Conservation (phyloP, 2,329 filamentous ascomycete genomes). For the Cadophora malorum region DNA sequence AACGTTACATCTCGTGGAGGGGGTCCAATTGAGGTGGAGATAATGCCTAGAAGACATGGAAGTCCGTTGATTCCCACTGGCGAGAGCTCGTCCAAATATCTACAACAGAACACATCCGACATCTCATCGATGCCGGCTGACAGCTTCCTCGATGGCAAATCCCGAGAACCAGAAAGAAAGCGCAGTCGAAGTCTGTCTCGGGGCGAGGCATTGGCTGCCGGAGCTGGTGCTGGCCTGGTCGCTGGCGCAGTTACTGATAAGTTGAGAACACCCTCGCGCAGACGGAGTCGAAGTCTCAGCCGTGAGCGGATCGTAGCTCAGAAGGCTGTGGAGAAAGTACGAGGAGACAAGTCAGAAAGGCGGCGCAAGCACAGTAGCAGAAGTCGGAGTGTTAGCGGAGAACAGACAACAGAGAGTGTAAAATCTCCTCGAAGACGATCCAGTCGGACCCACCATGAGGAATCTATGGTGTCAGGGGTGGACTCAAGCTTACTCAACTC, state of each 20-base stretch:
- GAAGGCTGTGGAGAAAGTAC: conserved; percentile 72
- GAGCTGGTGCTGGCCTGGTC: conserved; percentile 50
- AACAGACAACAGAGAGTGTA: conserved; percentile 51
- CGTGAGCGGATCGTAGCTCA: conserved; percentile 68
- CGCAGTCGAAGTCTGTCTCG: conserved; percentile 43
- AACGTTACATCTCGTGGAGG: conserved; percentile 69
- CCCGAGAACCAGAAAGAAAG: conserved; percentile 43
- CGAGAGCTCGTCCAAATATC: conserved; percentile 66
- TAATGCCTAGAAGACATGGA: conserved; percentile 68
- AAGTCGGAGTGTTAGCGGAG: conserved; percentile 54
- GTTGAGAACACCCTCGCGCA: conserved; percentile 63
- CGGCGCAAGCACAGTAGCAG: conserved; percentile 52
- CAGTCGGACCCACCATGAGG: conserved; percentile 58
- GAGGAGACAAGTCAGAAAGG: conserved; percentile 54
- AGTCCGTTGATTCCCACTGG: conserved; percentile 68
- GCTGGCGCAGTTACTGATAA: conserved; percentile 50
- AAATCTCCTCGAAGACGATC: conserved; percentile 55
- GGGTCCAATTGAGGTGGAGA: conserved; percentile 87
- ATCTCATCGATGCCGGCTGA: conserved; percentile 84
- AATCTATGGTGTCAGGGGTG: conserved; percentile 49
- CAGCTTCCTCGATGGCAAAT: conserved; percentile 65
- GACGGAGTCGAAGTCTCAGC: conserved; percentile 68
- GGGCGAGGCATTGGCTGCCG: conserved; percentile 40
- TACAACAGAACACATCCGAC: conserved; percentile 75
- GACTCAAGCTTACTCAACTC: conserved; percentile 68